Evolutionary conservation across 768 basidiomycete genomes (phyloP).

Genomic region (Tricholoma terreum): DNA sequence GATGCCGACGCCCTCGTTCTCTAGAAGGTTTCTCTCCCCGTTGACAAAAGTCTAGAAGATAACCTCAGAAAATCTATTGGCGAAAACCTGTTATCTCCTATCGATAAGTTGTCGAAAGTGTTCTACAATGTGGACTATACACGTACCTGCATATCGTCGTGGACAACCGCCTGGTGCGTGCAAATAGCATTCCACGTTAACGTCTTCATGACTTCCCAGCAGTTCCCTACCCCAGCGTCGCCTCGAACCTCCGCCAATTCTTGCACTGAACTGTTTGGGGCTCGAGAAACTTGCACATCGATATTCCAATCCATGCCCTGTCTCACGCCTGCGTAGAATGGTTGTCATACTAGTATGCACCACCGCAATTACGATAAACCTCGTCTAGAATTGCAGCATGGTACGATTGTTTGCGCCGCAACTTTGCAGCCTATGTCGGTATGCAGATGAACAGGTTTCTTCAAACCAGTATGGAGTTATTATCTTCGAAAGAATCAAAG

Average conservation of each 20-base stretch:
- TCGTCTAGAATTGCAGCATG: too few relatives aligned
- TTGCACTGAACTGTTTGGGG: background rate
- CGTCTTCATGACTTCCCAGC: background rate
- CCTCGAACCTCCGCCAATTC: background rate
- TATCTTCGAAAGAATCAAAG: too few relatives aligned
- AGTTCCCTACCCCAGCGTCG: background rate
- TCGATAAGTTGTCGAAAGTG: background rate
- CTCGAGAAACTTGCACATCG: background rate
- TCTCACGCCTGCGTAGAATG: too few relatives aligned
- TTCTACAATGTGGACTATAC: background rate
- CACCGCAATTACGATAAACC: too few relatives aligned
- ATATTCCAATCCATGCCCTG: too few relatives aligned
- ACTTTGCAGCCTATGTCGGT: too few relatives aligned
- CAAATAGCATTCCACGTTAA: background rate
- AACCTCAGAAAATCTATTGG: background rate
- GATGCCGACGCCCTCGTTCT: background rate
- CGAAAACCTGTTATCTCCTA: too few relatives aligned
- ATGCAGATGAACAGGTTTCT: too few relatives aligned
- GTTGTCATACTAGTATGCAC: too few relatives aligned
- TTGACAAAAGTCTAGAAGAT: background rate
- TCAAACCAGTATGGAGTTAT: too few relatives aligned
- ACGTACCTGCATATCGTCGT: background rate
- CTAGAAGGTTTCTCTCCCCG: background rate
- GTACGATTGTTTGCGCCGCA: too few relatives aligned
- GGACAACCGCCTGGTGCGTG: background rate